phyloP scores from a whole-genome alignment of 345 rosid genomes.

The Microthlaspi erraticum region DNA sequence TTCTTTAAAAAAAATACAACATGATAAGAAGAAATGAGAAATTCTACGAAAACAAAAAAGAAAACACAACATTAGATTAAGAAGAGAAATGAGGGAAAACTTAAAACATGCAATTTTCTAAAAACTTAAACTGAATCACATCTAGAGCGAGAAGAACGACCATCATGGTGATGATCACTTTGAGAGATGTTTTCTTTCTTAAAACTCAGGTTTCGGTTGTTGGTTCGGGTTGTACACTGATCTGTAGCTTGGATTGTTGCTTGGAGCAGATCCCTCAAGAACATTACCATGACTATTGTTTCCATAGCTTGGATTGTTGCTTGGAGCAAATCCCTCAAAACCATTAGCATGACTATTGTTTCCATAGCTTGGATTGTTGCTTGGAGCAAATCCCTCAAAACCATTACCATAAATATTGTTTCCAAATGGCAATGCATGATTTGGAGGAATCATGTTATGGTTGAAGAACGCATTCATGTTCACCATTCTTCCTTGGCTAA shows the following conservation, averaged over 20 bases:
- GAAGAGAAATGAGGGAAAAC: too few relatives aligned
- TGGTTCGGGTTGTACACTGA: not conserved
- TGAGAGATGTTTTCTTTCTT: constrained; percentile 19
- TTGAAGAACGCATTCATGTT: constrained; percentile 4
- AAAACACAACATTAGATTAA: too few relatives aligned
- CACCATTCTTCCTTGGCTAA: constrained; percentile 25
- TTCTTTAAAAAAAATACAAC: too few relatives aligned
- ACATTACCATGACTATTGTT: not conserved
- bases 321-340: not conserved
- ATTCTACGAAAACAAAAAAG: too few relatives aligned
- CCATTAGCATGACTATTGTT: not conserved
- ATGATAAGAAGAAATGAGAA: too few relatives aligned
- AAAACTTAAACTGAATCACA: too few relatives aligned
- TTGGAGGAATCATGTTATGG: not conserved
- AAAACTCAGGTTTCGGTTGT: not conserved
- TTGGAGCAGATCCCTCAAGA: not conserved
- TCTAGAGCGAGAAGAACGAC: not conserved
- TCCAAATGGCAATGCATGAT: not conserved
- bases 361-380: constrained; percentile 12
- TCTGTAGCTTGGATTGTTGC: constrained; percentile 4
- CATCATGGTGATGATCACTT: constrained; percentile 22
- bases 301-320: too few relatives aligned
- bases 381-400: not conserved
- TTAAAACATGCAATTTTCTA: too few relatives aligned
- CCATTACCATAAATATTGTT: not conserved